These are phyloP conservation scores for Astrothelium macrocarpum DNA, from an alignment of 495 filamentous ascomycete species.

Conservation along the genomic window DNA sequence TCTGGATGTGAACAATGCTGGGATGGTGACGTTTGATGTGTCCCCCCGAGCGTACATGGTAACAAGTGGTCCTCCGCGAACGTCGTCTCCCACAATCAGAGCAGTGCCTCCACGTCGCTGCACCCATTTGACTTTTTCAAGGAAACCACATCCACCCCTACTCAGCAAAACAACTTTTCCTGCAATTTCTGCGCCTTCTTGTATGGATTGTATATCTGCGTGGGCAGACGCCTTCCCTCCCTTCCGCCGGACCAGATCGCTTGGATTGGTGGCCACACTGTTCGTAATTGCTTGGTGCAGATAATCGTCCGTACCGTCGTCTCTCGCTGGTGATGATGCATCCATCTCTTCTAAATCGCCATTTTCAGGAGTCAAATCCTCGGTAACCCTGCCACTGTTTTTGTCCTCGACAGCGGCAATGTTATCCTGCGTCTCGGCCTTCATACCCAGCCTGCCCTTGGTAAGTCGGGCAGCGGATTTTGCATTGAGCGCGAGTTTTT, in stretches of 20 bases:
- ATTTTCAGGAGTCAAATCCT: constrained; percentile 4
- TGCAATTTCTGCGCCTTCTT: constrained; percentile 87
- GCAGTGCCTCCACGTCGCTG: constrained; percentile 82
- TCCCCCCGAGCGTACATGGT: constrained; percentile 96
- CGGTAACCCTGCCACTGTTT: neutral
- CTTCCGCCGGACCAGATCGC: constrained; percentile 11
- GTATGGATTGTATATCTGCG: constrained; percentile 89
- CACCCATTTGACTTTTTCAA: constrained; percentile 95
- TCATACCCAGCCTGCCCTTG: neutral
- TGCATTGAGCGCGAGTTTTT: neutral
- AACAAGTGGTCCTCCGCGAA: constrained; percentile 71
- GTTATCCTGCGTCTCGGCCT: neutral
- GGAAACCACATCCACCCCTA: constrained; percentile 88
- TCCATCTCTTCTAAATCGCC: constrained; percentile 8
- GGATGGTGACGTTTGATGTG: constrained; percentile 88
- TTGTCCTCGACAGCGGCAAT: neutral
- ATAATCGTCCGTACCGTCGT: constrained; percentile 89
- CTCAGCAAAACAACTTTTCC: constrained; percentile 87
- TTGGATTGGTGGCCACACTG: constrained; percentile 37
- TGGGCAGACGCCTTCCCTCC: constrained; percentile 46
- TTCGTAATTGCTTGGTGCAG: constrained; percentile 59
- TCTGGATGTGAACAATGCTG: constrained; percentile 86
- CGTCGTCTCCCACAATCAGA: constrained; percentile 89
- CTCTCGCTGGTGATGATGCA: constrained; percentile 14
- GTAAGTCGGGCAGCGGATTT: neutral